phyloP scores from a whole-genome alignment of 2,329 filamentous ascomycete species.

The Talaromyces sp. region DNA sequence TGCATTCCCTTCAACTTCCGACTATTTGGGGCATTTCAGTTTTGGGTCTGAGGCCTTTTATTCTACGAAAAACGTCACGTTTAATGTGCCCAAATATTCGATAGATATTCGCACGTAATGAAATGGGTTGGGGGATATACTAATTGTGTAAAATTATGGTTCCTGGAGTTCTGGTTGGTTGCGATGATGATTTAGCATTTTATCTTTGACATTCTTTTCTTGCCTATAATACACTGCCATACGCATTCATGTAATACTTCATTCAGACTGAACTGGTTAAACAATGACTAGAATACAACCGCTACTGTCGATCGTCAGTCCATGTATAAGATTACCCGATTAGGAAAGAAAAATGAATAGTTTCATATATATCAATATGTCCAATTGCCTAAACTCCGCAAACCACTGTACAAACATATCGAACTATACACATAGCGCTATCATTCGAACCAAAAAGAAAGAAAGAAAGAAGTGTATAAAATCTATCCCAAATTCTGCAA shows the following conservation, averaged over 20 bases:
- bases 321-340: neutral
- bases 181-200: neutral
- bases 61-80: conserved; percentile 42
- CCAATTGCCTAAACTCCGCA: no score
- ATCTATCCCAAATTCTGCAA: conserved; percentile 1
- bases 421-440: no score
- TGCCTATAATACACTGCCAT: no score
- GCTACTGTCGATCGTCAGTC: no score
- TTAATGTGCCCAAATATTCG: conserved; percentile 34
- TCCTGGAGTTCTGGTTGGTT: neutral
- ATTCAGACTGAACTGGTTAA: no score
- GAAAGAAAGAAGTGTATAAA: neutral
- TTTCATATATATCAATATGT: no score
- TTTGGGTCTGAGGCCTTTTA: conserved; percentile 50
- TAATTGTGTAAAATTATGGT: neutral
- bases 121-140: neutral
- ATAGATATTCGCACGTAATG: conserved; percentile 21
- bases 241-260: neutral
- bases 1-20: conserved; percentile 32
- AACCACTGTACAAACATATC: no score
- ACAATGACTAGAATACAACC: no score
- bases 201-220: neutral
- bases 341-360: no score
- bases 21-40: conserved; percentile 49
- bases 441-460: no score